A percentile compares a stretch with the other conserved stretches of the same genome.
phyloP scores from a whole-genome alignment of 164 flowering plant species.

The grape (Vitis vinifera) region ASM3070453v1 NC_081814.1:11893001-11893500 shows the following conservation, averaged over 20 bases:
- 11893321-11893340: conserved; percentile 60
- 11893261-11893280: conserved; percentile 93
- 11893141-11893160: background rate
- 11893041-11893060: conserved; percentile 87
- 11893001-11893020: background rate
- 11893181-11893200: conserved; percentile 23
- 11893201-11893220: conserved; percentile 91
- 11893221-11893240: conserved; percentile 98
- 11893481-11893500: too few relatives aligned
- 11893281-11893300: conserved; percentile 93
- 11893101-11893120: conserved; percentile 44
- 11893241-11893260: conserved; percentile 98
- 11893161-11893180: background rate
- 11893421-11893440: too few relatives aligned
- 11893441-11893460: too few relatives aligned
- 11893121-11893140: background rate
- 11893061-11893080: conserved; percentile 96
- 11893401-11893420: too few relatives aligned
- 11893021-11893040: conserved; percentile 6
- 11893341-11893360: background rate
- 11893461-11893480: too few relatives aligned
- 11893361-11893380: background rate
- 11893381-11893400: too few relatives aligned
- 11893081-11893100: conserved; percentile 99
- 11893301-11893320: conserved; percentile 76